phyloP scores from a whole-genome alignment of 768 basidiomycete genomes.

The Boletus barrowsii region DNA sequence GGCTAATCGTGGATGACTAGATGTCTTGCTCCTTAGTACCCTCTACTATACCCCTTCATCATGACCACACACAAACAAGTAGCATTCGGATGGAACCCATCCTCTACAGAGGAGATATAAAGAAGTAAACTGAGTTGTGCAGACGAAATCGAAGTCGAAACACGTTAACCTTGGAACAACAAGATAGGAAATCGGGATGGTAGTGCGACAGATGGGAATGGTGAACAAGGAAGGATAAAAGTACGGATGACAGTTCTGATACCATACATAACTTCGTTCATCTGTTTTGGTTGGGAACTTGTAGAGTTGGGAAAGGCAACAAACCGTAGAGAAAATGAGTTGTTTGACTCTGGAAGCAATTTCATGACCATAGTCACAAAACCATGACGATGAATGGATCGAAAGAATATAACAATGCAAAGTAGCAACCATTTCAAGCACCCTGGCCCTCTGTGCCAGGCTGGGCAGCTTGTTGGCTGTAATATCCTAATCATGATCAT shows the following conservation, averaged over 20 bases:
- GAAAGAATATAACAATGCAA: conserved; percentile 26
- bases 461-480: conserved; percentile 69
- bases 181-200: conserved; percentile 16
- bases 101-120: conserved; percentile 33
- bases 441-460: conserved; percentile 54
- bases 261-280: conserved; percentile 35
- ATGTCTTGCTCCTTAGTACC: conserved; percentile 12
- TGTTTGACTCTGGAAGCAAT: conserved; percentile 18
- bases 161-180: conserved; percentile 26
- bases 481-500: conserved; percentile 59
- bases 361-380: conserved; percentile 35
- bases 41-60: conserved; percentile 22
- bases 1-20: conserved; percentile 67
- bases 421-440: conserved; percentile 26
- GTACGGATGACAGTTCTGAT: conserved; percentile 31
- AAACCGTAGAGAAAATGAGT: conserved; percentile 16
- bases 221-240: conserved; percentile 24
- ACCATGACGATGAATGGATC: conserved; percentile 24
- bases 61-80: conserved; percentile 12
- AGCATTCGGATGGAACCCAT: conserved; percentile 29
- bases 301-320: conserved; percentile 24
- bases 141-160: conserved; percentile 17
- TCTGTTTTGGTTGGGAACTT: conserved; percentile 33
- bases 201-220: conserved; percentile 20
- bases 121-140: conserved; percentile 18